These are phyloP conservation scores for Centrapalus pauciflorus DNA, from an alignment of 129 eudicot species.

Conservation along the genomic window DNA sequence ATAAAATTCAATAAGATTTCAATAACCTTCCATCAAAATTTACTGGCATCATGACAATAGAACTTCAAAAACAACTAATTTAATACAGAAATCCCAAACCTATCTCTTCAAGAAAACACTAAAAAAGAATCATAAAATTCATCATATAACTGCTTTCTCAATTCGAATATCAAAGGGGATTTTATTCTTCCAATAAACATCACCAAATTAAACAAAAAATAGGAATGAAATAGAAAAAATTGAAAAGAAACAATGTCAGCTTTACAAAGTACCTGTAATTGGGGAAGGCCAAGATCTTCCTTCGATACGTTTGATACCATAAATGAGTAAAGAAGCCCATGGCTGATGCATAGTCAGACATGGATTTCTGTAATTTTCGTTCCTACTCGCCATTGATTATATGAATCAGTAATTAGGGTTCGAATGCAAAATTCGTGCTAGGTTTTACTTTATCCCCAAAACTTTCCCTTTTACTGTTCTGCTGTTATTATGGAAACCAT, in stretches of 20 bases:
- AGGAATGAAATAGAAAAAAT: background rate
- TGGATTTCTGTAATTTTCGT: constrained; percentile 68
- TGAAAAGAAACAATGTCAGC: background rate
- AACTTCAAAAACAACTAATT: background rate
- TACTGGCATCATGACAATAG: background rate
- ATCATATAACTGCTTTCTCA: background rate
- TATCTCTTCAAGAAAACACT: too few relatives aligned
- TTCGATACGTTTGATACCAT: constrained; percentile 91
- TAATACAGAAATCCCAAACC: background rate
- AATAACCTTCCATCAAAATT: too few relatives aligned
- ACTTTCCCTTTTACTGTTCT: background rate
- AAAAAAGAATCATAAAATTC: too few relatives aligned
- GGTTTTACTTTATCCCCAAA: background rate
- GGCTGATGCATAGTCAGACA: constrained; percentile 99
- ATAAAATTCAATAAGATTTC: background rate
- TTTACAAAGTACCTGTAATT: constrained; percentile 41
- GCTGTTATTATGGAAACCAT: background rate
- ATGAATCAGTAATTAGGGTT: background rate
- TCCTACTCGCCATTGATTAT: constrained; percentile 45
- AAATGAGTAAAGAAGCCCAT: constrained; percentile 93
- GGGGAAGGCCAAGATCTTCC: constrained; percentile 99
- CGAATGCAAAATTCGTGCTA: background rate
- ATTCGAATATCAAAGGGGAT: background rate
- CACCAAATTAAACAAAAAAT: background rate
- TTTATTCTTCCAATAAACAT: background rate